Percentiles rank a stretch among this genome's conserved stretches.
Conservation (phyloP, 2,329 filamentous ascomycete genomes). For the Fusarium sp. region DNA sequence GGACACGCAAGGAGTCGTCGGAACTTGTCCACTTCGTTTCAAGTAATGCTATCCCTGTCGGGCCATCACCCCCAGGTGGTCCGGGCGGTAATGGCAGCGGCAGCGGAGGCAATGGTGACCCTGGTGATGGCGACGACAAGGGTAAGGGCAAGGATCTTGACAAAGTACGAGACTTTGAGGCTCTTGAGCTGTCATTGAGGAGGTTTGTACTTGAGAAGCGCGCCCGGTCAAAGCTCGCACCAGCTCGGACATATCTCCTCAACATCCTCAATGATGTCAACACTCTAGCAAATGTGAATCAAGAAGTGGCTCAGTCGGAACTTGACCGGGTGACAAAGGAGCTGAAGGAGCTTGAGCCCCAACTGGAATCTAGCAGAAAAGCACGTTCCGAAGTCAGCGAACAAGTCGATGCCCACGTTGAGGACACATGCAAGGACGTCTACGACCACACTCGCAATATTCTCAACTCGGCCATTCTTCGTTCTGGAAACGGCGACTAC, state of each 20-base stretch:
- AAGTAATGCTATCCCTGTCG: constrained; percentile 89
- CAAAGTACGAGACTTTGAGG: constrained; percentile 88
- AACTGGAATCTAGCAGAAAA: constrained; percentile 83
- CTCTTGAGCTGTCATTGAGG: constrained; percentile 85
- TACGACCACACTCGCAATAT: constrained; percentile 84
- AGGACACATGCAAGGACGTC: constrained; percentile 84
- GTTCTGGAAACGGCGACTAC: constrained; percentile 79
- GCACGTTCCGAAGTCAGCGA: constrained; percentile 82
- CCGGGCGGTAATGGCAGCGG: constrained; percentile 64
- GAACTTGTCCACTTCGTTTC: constrained; percentile 98
- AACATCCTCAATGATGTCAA: constrained; percentile 92
- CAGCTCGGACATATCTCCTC: constrained; percentile 92
- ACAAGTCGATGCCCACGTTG: constrained; percentile 81
- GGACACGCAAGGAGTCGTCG: constrained; percentile 88
- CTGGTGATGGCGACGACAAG: constrained; percentile 67
- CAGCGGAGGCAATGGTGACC: constrained; percentile 65
- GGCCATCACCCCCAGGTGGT: constrained; percentile 64
- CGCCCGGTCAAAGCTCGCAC: constrained; percentile 92
- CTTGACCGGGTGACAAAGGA: constrained; percentile 84
- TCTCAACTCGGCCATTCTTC: constrained; percentile 77
- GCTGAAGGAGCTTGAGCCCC: constrained; percentile 82
- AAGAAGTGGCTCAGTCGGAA: constrained; percentile 85
- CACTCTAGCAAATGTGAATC: constrained; percentile 84
- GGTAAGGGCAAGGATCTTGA: constrained; percentile 89
- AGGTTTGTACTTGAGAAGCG: constrained; percentile 96